Evolutionary conservation across 2,329 filamentous ascomycete genomes (phyloP), one percentile per base, ranked within the genome.

Genomic region (Aspergillus caelatus): DNA sequence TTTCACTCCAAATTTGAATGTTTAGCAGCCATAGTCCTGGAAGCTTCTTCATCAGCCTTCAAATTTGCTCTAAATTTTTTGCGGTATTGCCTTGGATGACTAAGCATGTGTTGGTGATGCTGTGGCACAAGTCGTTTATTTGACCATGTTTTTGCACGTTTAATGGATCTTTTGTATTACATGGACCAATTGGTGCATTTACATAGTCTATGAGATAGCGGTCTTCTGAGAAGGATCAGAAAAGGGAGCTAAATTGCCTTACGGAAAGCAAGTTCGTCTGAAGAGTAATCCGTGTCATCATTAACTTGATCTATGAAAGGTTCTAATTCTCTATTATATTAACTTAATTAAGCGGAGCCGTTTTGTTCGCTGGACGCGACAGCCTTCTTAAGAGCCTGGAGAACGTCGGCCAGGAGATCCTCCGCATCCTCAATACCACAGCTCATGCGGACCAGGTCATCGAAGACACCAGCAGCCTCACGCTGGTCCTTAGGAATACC

Each of bases 341-440:
- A 36, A 55, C 39, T 54, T 43, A 62, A 56, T 62, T 65, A 71
- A 57, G 70, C 62, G 62, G 67, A 65, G 56, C 79, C 81, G 67
- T 83, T 82, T 16, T 5, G 78, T 70, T 36, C 71, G 45, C 65
- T 66, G 19, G 65, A 79, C 53, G 86, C 83, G 46, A 92, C 87
- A 1, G 92, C 92, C 79, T 86, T 88, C 78, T 95, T 90, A 48
- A 98, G 80, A 5, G 95, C 95, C 78, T 91, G 90, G 68, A 93
- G 78, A 19, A 96, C 88, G 82, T 99, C 95, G 46, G 84, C 85
- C 72, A 89, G 89, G 65, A 99, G 83, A 78, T 99, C 95, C 65
- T 89, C 88, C 9, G 88, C 87, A 74, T 99, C 95, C 81, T 99
- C 95, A 61, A 99, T 88, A 73, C 95, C 95, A 77, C 93, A 97